These are phyloP conservation scores for Ciborinia camelliae DNA, from an alignment of 2,329 filamentous ascomycete genomes.

Conservation along the genomic window DNA sequence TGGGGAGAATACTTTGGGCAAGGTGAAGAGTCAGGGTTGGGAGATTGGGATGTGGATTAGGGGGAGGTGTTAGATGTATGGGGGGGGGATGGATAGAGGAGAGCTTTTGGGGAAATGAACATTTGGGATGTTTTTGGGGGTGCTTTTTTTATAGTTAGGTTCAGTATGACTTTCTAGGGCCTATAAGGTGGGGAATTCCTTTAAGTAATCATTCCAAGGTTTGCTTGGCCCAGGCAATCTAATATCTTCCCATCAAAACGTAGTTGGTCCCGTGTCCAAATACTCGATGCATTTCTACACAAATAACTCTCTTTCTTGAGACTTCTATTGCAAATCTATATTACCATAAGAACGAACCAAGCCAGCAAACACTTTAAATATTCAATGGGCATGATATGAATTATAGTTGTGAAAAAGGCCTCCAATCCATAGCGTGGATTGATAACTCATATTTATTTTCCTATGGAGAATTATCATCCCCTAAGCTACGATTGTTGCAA, in stretches of 20 bases:
- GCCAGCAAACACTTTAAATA: background rate
- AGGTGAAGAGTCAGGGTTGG: background rate
- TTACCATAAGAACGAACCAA: too few species aligned
- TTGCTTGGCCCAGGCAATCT: background rate
- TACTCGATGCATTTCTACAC: background rate
- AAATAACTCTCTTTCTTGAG: too few species aligned
- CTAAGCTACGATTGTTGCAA: background rate
- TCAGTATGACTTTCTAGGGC: background rate
- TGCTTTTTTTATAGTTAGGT: background rate
- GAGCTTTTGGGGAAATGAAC: background rate
- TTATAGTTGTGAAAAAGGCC: background rate
- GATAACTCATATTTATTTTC: background rate
- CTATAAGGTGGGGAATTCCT: background rate
- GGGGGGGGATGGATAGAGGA: background rate
- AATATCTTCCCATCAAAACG: background rate
- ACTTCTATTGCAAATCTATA: too few species aligned
- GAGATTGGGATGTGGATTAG: slow-evolving; percentile 5
- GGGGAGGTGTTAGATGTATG: slow-evolving; percentile 1
- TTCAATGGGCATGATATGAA: background rate
- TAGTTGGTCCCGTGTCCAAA: background rate
- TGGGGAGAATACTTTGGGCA: slow-evolving; percentile 15
- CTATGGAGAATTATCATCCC: too few species aligned
- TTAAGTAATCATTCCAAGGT: too few species aligned
- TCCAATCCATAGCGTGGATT: background rate
- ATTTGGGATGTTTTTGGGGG: background rate